Evolutionary conservation across 2,329 filamentous ascomycete genomes (phyloP).

Genomic region (Colletotrichum paranaense): DNA sequence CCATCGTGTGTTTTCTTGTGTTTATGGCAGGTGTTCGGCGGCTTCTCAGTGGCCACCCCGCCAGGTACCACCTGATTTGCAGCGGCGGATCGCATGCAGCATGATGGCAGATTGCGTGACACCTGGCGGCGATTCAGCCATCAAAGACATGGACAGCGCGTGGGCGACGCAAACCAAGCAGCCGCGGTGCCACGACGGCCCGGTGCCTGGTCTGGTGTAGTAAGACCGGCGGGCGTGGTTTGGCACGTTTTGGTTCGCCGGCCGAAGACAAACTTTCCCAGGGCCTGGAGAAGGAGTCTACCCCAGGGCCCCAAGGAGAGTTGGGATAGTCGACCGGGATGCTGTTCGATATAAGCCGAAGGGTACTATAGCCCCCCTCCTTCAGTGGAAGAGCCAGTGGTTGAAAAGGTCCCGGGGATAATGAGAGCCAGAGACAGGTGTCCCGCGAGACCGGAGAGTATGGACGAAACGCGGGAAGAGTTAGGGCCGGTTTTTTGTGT

Average conservation of each 20-base stretch:
- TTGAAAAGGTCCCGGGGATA: too few relatives aligned
- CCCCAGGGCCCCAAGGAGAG: not conserved
- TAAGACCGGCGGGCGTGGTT: not conserved
- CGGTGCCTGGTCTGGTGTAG: constrained; percentile 18
- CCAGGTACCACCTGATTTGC: constrained; percentile 1
- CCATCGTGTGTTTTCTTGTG: constrained; percentile 3
- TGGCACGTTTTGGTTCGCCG: constrained; percentile 7
- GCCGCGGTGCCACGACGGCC: constrained; percentile 12
- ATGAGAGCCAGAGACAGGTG: not conserved
- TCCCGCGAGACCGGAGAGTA: not conserved
- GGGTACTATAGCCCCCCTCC: constrained; percentile 7
- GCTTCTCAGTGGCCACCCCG: not conserved
- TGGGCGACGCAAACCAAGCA: not conserved
- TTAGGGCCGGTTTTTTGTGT: constrained; percentile 23
- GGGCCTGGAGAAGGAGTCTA: not conserved
- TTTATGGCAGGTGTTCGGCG: not conserved
- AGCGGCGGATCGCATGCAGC: constrained; percentile 28
- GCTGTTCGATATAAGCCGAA: constrained; percentile 7
- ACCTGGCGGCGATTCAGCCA: constrained; percentile 23
- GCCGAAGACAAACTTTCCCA: not conserved
- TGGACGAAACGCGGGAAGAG: constrained; percentile 34
- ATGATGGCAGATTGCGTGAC: constrained; percentile 28
- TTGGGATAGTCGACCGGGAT: constrained; percentile 5
- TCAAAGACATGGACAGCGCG: not conserved
- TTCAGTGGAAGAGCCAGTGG: not conserved